These are phyloP conservation scores for Silene vulgaris DNA, from an alignment of 179 eudicot genomes.

Conservation along the genomic window DNA sequence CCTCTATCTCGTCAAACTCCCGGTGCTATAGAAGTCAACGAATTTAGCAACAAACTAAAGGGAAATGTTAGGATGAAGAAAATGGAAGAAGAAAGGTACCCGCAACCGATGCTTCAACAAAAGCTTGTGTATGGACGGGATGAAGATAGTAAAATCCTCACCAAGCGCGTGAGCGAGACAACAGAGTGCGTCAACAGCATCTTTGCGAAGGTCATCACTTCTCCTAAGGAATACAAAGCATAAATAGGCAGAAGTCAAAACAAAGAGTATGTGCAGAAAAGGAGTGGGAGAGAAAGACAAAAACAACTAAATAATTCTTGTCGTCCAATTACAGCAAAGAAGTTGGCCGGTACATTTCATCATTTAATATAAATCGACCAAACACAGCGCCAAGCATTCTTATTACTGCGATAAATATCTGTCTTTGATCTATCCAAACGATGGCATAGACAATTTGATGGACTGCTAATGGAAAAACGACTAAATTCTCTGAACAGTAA, in stretches of 20 bases:
- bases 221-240: constrained; percentile 47
- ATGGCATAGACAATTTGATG: not conserved
- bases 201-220: constrained; percentile 87
- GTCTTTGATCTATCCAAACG: not conserved
- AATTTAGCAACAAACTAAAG: not conserved
- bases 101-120: constrained; percentile 72
- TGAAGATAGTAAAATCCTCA: constrained; percentile 87
- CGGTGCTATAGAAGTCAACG: constrained; percentile 55
- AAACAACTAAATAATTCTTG: not conserved
- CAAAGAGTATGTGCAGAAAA: not conserved
- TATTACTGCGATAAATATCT: not conserved
- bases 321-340: too few species aligned
- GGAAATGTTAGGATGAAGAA: not conserved
- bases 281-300: not conserved
- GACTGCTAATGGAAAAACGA: not conserved
- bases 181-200: constrained; percentile 94
- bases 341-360: too few species aligned
- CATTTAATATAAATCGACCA: not conserved
- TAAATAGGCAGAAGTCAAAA: not conserved
- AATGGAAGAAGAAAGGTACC: constrained; percentile 35
- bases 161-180: constrained; percentile 95
- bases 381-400: not conserved
- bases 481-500: not conserved
- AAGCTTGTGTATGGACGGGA: constrained; percentile 86
- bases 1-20: constrained; percentile 94